Evolutionary conservation across 192 early-diverging fungal genomes (phyloP), one percentile per base, ranked within the genome.

Genomic region (Backusella morwellensis): DNA sequence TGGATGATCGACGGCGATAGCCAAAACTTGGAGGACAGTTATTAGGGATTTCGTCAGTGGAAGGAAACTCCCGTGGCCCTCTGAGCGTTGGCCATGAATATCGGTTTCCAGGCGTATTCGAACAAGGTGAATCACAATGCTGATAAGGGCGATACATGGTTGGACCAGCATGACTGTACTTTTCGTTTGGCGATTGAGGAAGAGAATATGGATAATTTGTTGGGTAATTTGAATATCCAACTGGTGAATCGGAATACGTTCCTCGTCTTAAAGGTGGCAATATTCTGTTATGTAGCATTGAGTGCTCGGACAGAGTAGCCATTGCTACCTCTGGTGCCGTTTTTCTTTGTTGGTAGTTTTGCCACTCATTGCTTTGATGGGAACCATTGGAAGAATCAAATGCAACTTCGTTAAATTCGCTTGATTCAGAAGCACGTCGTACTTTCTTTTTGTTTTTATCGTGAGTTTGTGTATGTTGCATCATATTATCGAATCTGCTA

Each of bases 401-500:
- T 29, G 21, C 56, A 63, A 29, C 56, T 63, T 29, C 23, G 4
- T 63, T 63, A 63, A 63, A 63, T 23, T 63, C 56, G 8, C 23
- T 63, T 26, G 56, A 29, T 63, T 63, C 56, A 63, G 56, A 63
- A 63, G 56, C 26, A 63, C 56, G 56, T 32, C 12, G 56, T 3
- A 63, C 11, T 11, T 23, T 63, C 26, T 63, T 63, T 63, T 63
- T 63, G 47, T 84, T 75, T 54, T 80, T 82, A 76, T 35, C 52
- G 12, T 93, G 92, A 63, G 90, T 93, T 47, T 91, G 91, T 15
- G 91, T 91, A 68, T 93, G 92, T 79, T 93, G 92, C 84, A 93
- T 91, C 92, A 93, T 93, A 73, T 93, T 93, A 75, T 93, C 92
- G 68, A 92, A 93, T 19, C 92, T 88, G 82, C 89, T 91, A 69